Evolutionary conservation across 140 eudicot species (phyloP).

Genomic region (Anethum foeniculum): DNA sequence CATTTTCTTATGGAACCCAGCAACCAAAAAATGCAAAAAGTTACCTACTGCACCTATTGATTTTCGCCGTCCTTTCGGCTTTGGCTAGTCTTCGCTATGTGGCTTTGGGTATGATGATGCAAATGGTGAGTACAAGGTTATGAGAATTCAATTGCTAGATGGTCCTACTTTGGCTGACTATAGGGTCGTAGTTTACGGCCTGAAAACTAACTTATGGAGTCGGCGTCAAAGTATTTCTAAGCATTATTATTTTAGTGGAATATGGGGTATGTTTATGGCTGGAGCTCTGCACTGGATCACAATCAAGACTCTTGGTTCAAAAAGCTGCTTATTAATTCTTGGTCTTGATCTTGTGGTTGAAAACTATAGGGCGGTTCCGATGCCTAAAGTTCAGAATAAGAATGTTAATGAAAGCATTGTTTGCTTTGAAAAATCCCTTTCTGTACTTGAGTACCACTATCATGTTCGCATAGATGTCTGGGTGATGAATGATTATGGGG

Average conservation of each 20-base stretch:
- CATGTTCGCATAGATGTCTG: background rate
- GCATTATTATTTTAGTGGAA: too few species aligned
- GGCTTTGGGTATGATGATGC: constrained; percentile 2
- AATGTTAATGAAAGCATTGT: background rate
- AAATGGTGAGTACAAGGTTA: background rate
- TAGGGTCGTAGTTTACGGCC: background rate
- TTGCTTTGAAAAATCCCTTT: background rate
- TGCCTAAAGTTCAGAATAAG: too few species aligned
- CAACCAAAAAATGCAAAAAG: too few species aligned
- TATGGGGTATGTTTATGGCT: too few species aligned
- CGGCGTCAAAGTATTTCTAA: background rate
- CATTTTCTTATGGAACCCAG: too few species aligned
- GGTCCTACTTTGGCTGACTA: background rate
- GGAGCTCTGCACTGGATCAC: too few species aligned
- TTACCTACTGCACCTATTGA: too few species aligned
- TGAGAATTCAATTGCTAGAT: background rate
- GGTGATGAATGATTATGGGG: background rate
- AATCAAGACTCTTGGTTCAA: too few species aligned
- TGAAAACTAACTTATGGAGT: background rate
- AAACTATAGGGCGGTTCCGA: too few species aligned
- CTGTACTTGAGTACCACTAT: background rate
- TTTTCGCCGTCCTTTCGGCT: too few species aligned
- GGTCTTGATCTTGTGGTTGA: background rate
- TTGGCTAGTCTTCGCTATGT: too few species aligned
- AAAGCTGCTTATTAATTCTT: too few species aligned